Evolutionary conservation across 2,329 filamentous ascomycete species (phyloP).

Genomic region (Pseudogymnoascus pannorum): DNA sequence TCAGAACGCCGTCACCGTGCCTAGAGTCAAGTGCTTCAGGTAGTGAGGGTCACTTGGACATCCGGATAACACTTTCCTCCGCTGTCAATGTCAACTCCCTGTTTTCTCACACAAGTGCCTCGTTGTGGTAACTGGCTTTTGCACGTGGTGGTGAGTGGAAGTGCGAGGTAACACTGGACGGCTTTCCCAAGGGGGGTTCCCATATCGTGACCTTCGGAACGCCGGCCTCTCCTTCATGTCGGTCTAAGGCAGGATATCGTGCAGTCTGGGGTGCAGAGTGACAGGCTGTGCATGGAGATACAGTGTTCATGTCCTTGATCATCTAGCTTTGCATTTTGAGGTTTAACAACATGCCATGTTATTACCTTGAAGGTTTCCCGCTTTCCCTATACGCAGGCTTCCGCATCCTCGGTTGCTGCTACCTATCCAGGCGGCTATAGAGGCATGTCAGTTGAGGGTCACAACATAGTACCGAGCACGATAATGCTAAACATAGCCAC

Average conservation of each 20-base stretch:
- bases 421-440: not conserved
- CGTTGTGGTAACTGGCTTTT: not conserved
- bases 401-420: not conserved
- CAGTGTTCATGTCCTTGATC: not conserved
- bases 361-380: not conserved
- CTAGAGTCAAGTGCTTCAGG: not conserved
- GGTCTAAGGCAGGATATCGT: not conserved
- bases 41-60: not conserved
- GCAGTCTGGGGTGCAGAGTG: constrained; percentile 2
- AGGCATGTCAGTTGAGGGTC: not conserved
- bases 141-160: not conserved
- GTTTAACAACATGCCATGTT: not conserved
- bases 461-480: not conserved
- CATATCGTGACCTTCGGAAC: not conserved
- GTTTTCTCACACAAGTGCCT: not conserved
- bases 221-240: not conserved
- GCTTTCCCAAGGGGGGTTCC: not conserved
- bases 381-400: not conserved
- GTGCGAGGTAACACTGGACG: not conserved
- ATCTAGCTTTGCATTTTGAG: not conserved
- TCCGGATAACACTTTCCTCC: not conserved
- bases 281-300: not conserved
- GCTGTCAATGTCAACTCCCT: not conserved
- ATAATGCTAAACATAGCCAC: not conserved
- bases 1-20: not conserved